phyloP scores from a whole-genome alignment of 768 basidiomycete genomes.

The Clavulina sp. region DNA sequence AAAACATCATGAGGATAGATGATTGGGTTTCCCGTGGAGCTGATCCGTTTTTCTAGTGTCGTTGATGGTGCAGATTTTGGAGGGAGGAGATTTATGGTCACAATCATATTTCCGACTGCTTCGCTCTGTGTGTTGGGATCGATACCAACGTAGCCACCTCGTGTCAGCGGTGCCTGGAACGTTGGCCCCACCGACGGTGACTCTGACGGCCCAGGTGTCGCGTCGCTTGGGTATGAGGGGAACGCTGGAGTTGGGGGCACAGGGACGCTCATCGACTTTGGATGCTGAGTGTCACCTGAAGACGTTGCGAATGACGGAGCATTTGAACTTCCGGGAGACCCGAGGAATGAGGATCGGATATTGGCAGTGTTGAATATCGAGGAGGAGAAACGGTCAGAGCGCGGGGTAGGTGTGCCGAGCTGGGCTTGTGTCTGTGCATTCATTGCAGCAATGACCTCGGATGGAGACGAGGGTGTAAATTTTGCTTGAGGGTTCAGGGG shows the following conservation, averaged over 20 bases:
- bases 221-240: conserved; percentile 44
- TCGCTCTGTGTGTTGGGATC: no score
- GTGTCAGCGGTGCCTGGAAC: no score
- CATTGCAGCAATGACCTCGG: not conserved
- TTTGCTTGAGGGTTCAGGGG: not conserved
- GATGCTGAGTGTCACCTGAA: not conserved
- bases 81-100: not conserved
- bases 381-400: no score
- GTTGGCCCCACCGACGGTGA: conserved; percentile 26
- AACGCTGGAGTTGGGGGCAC: conserved; percentile 51
- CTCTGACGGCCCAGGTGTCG: conserved; percentile 30
- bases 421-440: not conserved
- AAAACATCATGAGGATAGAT: conserved; percentile 63
- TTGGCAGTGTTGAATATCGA: no score
- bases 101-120: not conserved
- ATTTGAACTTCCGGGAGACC: conserved; percentile 1
- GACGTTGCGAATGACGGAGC: no score
- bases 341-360: not conserved
- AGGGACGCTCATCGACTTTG: conserved; percentile 7
- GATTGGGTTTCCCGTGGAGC: conserved; percentile 16
- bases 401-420: not conserved
- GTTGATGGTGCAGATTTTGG: not conserved
- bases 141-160: no score
- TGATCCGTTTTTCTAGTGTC: not conserved
- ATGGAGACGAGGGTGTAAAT: not conserved